These are phyloP conservation scores for Biscogniauxia sp. DNA, from an alignment of 2,329 filamentous ascomycete species.

Conservation along the genomic window DNA sequence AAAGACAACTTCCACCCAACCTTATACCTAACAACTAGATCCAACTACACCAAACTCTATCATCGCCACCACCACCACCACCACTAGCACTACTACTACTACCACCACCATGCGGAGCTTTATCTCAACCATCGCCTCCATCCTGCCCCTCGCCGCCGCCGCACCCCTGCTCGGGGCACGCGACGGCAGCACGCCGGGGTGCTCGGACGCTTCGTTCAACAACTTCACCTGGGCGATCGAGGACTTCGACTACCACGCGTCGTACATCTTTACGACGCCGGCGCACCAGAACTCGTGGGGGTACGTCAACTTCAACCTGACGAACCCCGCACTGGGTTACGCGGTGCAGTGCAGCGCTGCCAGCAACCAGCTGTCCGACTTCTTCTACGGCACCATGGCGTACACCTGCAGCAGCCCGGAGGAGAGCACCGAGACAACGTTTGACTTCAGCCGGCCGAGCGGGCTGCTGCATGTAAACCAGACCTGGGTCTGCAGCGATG, in stretches of 20 bases:
- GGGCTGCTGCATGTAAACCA: conserved; percentile 44
- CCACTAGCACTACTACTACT: not conserved
- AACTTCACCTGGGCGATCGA: conserved; percentile 41
- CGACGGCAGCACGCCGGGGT: conserved; percentile 28
- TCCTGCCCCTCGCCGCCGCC: conserved; percentile 28
- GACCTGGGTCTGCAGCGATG: conserved; percentile 46
- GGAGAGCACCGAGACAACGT: conserved; percentile 36
- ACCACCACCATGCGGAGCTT: conserved; percentile 25
- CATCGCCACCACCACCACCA: not conserved
- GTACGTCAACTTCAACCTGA: conserved; percentile 47
- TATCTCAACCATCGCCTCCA: conserved; percentile 24
- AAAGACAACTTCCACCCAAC: too few relatives aligned
- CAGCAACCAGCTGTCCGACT: conserved; percentile 44
- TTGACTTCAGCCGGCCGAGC: conserved; percentile 40
- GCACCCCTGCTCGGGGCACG: conserved; percentile 22
- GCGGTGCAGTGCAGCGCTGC: conserved; percentile 38
- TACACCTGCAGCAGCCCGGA: conserved; percentile 43
- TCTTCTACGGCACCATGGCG: conserved; percentile 47
- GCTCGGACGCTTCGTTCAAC: conserved; percentile 32
- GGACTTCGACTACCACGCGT: conserved; percentile 48
- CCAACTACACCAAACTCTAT: not conserved
- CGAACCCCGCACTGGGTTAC: conserved; percentile 43
- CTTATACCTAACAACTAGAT: too few relatives aligned
- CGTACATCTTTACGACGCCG: conserved; percentile 48
- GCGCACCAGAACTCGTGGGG: conserved; percentile 50